Evolutionary conservation across 192 early-diverging fungal species (phyloP), one percentile per base, ranked within the genome.

Genomic region (Phlyctochytrium bullatum): DNA sequence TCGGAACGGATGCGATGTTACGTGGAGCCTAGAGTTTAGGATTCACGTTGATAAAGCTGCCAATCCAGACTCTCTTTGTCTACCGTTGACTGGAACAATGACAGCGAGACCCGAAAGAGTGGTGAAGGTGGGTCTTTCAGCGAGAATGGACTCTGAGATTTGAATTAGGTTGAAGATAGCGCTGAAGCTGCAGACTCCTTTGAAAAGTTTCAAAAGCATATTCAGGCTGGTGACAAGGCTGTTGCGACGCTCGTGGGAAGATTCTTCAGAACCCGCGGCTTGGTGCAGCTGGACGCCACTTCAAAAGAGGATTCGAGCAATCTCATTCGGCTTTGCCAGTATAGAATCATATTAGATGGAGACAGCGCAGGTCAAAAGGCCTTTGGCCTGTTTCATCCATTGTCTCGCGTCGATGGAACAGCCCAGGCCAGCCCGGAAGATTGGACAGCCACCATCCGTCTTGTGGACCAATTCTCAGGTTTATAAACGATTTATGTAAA

Each of bases 241-340:
- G 32, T 53, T 10, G 68, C 68, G 2, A 16, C 36, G 6, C 53
- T 69, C 25, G 17, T 2, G 20, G 68, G 68, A 3, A 62, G 27
- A 2, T 69, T 69, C 51, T 34, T 47, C 52, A 52, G 60, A 10
- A 10, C 20, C 4, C 20, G 68, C 2, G 68, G 68, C 29, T 23
- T 69, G 2, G 68, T 53, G 2, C 20, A 63, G 24, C 61, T 69
- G 60, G 68, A 69, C 34, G 68, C 68, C 3, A 28, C n/a, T 30
- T 10, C 61, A 23, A 69, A 63, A 29, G 60, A 63, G 23, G 59
- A 62, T 24, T 24, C 6, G 30, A 28, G 2, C 17, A 29, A 4
- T 17, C 32, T 69, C 2, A 51, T 69, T 25, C 59, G 60, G 4
- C 16, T 63, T 17, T 69, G 68, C 61, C 61, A 62, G 51, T 69